Percentiles rank a stretch among this genome's conserved stretches.
Conservation (phyloP, 108 stramenopile species). For the Skeletonema marinoi region DNA sequence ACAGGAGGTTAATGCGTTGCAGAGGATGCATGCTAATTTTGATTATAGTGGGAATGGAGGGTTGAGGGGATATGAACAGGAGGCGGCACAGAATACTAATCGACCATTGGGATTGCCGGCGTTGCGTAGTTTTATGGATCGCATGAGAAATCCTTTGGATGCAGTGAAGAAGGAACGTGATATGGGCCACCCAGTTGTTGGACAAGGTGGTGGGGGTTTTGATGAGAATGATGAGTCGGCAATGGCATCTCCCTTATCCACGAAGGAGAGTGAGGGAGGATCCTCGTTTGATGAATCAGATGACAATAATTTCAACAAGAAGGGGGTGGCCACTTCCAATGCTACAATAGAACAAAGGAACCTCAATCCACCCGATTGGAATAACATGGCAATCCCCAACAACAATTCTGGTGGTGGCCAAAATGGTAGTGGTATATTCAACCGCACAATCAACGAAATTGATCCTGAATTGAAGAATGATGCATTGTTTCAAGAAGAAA, state of each 20-base stretch:
- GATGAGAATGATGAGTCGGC: background rate
- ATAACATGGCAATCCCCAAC: background rate
- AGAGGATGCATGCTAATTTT: conserved; percentile 63
- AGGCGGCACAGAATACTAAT: conserved; percentile 10
- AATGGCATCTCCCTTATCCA: conserved; percentile 22
- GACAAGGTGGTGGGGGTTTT: background rate
- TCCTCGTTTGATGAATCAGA: conserved; percentile 2
- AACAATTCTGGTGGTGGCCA: background rate
- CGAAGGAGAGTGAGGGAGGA: background rate
- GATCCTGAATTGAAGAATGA: conserved; percentile 72
- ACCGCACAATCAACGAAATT: conserved; percentile 54
- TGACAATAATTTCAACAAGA: conserved; percentile 4
- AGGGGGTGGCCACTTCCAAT: conserved; percentile 1
- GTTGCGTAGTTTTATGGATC: conserved; percentile 69
- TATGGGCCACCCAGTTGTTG: background rate
- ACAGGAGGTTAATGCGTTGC: conserved; percentile 78
- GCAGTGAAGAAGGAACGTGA: conserved; percentile 39
- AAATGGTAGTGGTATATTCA: conserved; percentile 39
- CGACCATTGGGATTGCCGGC: conserved; percentile 66
- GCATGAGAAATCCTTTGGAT: conserved; percentile 65
- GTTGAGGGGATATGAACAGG: conserved; percentile 21
- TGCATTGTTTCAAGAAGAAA: conserved; percentile 61
- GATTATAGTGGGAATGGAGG: conserved; percentile 26
- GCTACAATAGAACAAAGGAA: conserved; percentile 16
- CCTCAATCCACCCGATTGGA: background rate